Base-by-base conservation (phyloP, 2,329 filamentous ascomycete species). In the Tolypocladium nubicola region DNA sequence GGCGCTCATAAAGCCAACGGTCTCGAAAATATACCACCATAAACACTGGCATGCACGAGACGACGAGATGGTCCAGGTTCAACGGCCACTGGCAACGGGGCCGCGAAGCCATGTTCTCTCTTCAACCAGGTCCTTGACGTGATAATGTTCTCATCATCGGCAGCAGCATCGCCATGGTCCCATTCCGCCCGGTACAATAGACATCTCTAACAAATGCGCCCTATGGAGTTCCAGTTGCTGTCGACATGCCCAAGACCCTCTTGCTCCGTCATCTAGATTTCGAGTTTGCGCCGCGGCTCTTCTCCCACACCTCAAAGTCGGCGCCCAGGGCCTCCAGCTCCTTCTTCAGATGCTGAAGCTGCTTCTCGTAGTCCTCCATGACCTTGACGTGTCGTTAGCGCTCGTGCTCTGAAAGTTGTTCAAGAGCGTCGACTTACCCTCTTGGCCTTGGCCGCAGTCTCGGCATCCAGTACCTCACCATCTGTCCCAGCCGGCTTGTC, bases 341-440 rank as follows among this genome's bases (percentile, higher is more conserved):
- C 68, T 85, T 86, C 71, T 85, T 88, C 61, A 95, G 76, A 68
- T 92, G 87, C 67, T 82, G 78, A 39, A 94, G 77, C 74, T 93
- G 89, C 69, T 86, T 88, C 69, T 92, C 87, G 70, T 92, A 93
- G 67, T 91, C 88, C 65, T 88, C 86, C 64, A 93, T 73, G 52
- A 93, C 86, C 87, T 90, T 61, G 26, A 7, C n/a, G 35, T 6
- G 52, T 41, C 41, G 61, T 68, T 55, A 65, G 61, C 59, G 23
- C 33, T 21, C 43, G 11, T 35, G 6, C 11, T 35, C 11, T 35
- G 30, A 9, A 21, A 33, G 10, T 8, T 19, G 2, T 37, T 4
- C 47, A 13, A 2, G 9, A 3, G 14, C 19, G 8, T 49, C 3
- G 43, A 68, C 79, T 65, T 70, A 89, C 88, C 80, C 90, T 89